Evolutionary conservation across 495 filamentous ascomycete species (phyloP).

Genomic region (Lepraria neglecta): DNA sequence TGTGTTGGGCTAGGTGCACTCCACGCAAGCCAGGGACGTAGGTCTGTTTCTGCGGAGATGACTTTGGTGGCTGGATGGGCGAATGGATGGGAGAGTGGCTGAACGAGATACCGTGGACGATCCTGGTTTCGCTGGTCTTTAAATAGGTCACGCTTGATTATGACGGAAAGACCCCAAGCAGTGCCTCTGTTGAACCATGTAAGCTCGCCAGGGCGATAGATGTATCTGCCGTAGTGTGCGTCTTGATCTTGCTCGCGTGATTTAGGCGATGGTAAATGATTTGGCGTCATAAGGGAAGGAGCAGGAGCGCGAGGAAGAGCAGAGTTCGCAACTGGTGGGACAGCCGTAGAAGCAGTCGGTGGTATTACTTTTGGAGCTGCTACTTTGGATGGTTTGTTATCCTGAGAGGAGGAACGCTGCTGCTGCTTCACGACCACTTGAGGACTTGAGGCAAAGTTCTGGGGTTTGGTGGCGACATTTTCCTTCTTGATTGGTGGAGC

Average conservation of each 20-base stretch:
- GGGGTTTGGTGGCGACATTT: conserved; percentile 1
- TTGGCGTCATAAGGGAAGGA: conserved; percentile 25
- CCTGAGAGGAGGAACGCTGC: conserved; percentile 24
- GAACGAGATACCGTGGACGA: conserved; percentile 39
- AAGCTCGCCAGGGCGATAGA: conserved; percentile 53
- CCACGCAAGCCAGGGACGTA: conserved; percentile 61
- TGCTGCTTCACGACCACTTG: conserved; percentile 27
- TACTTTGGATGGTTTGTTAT: conserved; percentile 12
- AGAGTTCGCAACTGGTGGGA: conserved; percentile 10
- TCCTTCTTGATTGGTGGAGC: conserved; percentile 26
- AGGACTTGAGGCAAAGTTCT: conserved; percentile 14
- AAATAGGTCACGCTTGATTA: conserved; percentile 34
- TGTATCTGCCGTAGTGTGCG: conserved; percentile 39
- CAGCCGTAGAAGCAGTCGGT: conserved; percentile 9
- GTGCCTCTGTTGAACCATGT: conserved; percentile 52
- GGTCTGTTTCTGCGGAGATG: conserved; percentile 34
- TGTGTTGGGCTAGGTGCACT: conserved; percentile 43
- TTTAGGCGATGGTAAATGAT: conserved; percentile 35
- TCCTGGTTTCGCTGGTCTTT: conserved; percentile 27
- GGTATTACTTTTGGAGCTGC: conserved; percentile 10
- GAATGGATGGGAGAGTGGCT: conserved; percentile 48
- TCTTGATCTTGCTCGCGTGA: conserved; percentile 42
- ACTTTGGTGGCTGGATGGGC: conserved; percentile 32
- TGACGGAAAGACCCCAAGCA: conserved; percentile 53
- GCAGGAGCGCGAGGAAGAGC: conserved; percentile 14